Evolutionary conservation across 805 yeast species (phyloP), one percentile per base, ranked within the genome.

Genomic region (Schwanniomyces vanrijiae): DNA sequence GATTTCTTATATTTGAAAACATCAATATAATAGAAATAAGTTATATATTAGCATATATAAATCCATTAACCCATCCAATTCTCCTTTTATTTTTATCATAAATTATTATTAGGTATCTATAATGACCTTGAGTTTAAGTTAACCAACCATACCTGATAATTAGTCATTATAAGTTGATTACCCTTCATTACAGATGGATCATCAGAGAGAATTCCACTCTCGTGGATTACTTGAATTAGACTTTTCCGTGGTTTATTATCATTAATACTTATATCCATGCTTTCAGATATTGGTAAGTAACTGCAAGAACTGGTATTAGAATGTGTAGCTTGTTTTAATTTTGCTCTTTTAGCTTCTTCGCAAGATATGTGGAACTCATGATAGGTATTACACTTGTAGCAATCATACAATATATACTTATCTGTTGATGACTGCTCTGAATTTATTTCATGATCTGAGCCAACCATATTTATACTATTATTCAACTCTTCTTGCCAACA

Each of bases 111-210:
- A 31, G 11, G 13, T 31, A 18, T 18, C 20, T 31, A 31, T 31
- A 31, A 16, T 7, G 14, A 20, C 25, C 39, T 20, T 19, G 39
- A 21, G 14, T 20, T 37, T 14, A 37, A 42, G 18, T 52, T 50
- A 19, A 59, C 46, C 40, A 62, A 54, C 66, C 66, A 63, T 46
- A 61, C 62, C 43, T 61, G 50, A 44, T 63, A 63, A 45, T 63
- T 63, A 1, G 51, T 34, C 42, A 50, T 53, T 9, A 60, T 52
- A 14, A 56, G 44, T 33, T 57, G 48, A 40, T 56, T 58, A 37
- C 52, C 54, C 20, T 43, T 40, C 9, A 43, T 20, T 20, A 50
- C 38, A 25, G 56, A 43, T 9, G 45, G 10, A 41, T 42, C 43
- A 21, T 48, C 47, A 40, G 34, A 9, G 19, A 5, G 18, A 14